Conservation (phyloP, 163 green algal genomes). For the Volvox carteri region DNA sequence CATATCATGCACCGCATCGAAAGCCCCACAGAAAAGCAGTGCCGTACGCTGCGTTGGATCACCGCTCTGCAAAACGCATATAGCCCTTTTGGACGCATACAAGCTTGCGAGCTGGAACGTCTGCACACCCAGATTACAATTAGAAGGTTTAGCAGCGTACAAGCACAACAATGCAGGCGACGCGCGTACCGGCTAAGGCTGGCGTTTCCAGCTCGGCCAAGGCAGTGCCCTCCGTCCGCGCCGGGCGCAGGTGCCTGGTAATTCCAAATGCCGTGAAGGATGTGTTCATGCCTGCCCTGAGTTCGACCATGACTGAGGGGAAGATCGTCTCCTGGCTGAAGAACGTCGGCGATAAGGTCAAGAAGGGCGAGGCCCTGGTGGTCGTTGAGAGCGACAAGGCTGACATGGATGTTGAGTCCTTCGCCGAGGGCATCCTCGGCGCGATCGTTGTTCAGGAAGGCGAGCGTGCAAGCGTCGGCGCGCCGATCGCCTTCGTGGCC, state of each 20-base stretch:
- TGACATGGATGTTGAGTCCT: conserved; percentile 99
- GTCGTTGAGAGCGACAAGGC: conserved; percentile 99
- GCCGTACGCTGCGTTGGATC: conserved; percentile 19
- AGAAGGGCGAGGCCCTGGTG: conserved; percentile 84
- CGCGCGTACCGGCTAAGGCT: conserved; percentile 1
- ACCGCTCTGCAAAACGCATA: neutral
- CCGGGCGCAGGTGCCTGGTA: conserved; percentile 41
- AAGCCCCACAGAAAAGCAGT: neutral
- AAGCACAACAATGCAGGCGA: conserved; percentile 41
- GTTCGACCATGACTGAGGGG: conserved; percentile 96
- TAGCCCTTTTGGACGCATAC: neutral
- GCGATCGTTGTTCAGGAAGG: conserved; percentile 93
- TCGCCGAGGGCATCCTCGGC: conserved; percentile 94
- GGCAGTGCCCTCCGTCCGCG: neutral
- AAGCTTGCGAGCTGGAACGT: neutral
- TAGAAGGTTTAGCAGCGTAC: neutral
- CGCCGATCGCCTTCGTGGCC: conserved; percentile 95
- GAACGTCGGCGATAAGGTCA: conserved; percentile 89
- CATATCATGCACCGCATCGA: conserved; percentile 6
- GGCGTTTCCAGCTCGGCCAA: conserved; percentile 20
- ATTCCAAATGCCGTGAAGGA: conserved; percentile 88
- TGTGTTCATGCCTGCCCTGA: conserved; percentile 96
- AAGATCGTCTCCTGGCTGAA: conserved; percentile 99
- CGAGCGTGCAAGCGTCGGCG: conserved; percentile 93
- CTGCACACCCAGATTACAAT: neutral